Percentiles rank a stretch among this genome's conserved stretches.
Conservation (phyloP, 2,329 filamentous ascomycete species). For the Fusarium sp. region DNA sequence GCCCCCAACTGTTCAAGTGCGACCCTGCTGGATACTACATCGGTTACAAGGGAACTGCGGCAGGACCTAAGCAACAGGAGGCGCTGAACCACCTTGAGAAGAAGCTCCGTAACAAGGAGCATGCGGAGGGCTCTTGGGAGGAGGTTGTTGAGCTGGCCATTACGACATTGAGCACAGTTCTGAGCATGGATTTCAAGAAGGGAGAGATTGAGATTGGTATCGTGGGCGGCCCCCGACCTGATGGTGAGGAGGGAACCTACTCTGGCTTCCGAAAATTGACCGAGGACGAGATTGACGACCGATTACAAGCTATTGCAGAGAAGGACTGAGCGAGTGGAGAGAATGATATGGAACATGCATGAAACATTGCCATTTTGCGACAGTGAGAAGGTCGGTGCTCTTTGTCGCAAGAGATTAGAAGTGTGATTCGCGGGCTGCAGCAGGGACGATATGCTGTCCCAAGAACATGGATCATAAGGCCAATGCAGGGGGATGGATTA, state of each 20-base stretch:
- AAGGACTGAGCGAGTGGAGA: constrained; percentile 78
- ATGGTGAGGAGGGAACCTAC: constrained; percentile 85
- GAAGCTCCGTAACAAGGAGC: constrained; percentile 99
- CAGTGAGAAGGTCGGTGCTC: constrained; percentile 21
- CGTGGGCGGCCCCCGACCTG: constrained; percentile 84
- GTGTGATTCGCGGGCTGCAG: constrained; percentile 37
- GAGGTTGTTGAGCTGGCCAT: constrained; percentile 98
- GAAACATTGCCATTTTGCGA: constrained; percentile 15
- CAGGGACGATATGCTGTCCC: constrained; percentile 31
- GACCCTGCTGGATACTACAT: constrained; percentile 98
- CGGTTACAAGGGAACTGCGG: constrained; percentile 97
- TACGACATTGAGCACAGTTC: constrained; percentile 91
- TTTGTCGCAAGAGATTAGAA: constrained; percentile 18
- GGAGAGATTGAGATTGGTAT: constrained; percentile 98
- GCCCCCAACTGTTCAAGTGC: constrained; percentile 97
- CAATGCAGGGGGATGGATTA: constrained; percentile 37
- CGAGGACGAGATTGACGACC: constrained; percentile 98
- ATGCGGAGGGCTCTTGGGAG: constrained; percentile 91
- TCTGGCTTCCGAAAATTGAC: constrained; percentile 87
- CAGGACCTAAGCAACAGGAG: constrained; percentile 98
- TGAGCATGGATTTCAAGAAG: constrained; percentile 99
- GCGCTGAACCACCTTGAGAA: constrained; percentile 98
- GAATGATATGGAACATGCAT: constrained; percentile 34
- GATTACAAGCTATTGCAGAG: constrained; percentile 97
- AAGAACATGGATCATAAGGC: constrained; percentile 35